phyloP scores from a whole-genome alignment of 2,329 filamentous ascomycete species.

The Cladophialophora chaetospira region DNA sequence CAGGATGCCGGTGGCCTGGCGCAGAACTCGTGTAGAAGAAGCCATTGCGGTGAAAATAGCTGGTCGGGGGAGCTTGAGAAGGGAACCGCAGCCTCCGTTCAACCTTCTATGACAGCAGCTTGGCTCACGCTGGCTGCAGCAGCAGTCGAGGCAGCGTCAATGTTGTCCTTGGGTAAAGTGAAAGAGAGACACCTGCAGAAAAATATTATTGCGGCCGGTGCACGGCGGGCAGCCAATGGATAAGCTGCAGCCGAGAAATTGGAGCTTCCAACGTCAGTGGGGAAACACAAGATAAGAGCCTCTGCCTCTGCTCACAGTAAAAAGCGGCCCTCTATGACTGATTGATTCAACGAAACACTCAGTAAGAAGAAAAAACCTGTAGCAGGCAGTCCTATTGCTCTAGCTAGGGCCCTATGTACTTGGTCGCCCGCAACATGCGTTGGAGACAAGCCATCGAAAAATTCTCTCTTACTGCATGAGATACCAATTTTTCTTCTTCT shows the following conservation, averaged over 20 bases:
- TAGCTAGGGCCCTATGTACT: not conserved
- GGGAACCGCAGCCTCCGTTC: not conserved
- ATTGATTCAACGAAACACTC: too few relatives aligned
- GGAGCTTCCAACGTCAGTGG: conserved; percentile 16
- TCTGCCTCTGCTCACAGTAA: too few relatives aligned
- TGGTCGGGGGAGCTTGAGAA: not conserved
- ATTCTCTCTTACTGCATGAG: conserved; percentile 9
- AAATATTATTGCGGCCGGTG: conserved; percentile 4
- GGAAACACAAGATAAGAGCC: conserved; percentile 7
- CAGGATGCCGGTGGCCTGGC: conserved; percentile 27
- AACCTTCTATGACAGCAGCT: not conserved
- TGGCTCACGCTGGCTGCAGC: not conserved
- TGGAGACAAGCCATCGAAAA: conserved; percentile 1
- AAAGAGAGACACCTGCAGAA: conserved; percentile 11
- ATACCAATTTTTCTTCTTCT: conserved; percentile 11
- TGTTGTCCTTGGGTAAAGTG: not conserved
- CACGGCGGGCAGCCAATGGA: conserved; percentile 26
- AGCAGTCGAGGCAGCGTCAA: not conserved
- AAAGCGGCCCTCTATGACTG: too few relatives aligned
- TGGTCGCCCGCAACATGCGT: not conserved
- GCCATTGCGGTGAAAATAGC: conserved; percentile 25
- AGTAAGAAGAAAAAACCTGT: not conserved
- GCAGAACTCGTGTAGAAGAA: conserved; percentile 28
- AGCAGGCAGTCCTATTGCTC: not conserved
- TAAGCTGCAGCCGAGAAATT: conserved; percentile 20